phyloP scores from a whole-genome alignment of 2,329 filamentous ascomycete species.

The Ophiognomonia clavigignenti-juglandacearum region DNA sequence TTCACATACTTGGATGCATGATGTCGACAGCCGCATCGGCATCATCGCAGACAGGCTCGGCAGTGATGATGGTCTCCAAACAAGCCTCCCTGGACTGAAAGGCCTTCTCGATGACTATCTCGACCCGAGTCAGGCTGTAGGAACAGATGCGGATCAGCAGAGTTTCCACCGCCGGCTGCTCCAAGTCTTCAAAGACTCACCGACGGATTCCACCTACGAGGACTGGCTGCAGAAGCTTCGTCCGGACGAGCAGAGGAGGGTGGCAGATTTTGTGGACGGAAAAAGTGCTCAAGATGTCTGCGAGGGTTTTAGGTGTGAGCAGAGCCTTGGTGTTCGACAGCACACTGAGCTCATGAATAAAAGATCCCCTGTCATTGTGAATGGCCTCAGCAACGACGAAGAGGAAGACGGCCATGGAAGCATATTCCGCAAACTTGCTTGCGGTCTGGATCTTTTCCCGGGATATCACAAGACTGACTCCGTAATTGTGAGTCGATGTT shows the following conservation, averaged over 20 bases:
- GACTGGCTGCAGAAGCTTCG: constrained; percentile 5
- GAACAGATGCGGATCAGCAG: constrained; percentile 4
- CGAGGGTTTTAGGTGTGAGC: constrained; percentile 2
- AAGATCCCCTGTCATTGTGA: no score
- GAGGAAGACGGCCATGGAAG: no score
- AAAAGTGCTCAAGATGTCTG: neutral
- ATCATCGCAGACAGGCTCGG: constrained; percentile 1
- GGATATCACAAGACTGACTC: no score
- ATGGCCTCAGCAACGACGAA: no score
- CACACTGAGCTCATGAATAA: constrained; percentile 8
- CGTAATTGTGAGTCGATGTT: neutral
- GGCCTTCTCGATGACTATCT: constrained; percentile 14
- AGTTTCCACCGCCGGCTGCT: constrained; percentile 16
- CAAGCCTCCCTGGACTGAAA: constrained; percentile 14
- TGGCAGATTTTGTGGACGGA: constrained; percentile 13
- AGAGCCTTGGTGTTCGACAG: constrained; percentile 16
- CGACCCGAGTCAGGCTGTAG: neutral
- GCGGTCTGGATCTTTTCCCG: no score
- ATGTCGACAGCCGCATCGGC: constrained; percentile 2
- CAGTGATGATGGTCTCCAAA: neutral
- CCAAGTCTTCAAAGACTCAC: constrained; percentile 14
- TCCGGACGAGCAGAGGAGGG: constrained; percentile 9
- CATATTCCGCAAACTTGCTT: no score
- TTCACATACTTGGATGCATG: neutral
- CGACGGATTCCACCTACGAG: constrained; percentile 12